Evolutionary conservation across 331 rosid species (phyloP).

Genomic region (Rosa hybrid): DNA sequence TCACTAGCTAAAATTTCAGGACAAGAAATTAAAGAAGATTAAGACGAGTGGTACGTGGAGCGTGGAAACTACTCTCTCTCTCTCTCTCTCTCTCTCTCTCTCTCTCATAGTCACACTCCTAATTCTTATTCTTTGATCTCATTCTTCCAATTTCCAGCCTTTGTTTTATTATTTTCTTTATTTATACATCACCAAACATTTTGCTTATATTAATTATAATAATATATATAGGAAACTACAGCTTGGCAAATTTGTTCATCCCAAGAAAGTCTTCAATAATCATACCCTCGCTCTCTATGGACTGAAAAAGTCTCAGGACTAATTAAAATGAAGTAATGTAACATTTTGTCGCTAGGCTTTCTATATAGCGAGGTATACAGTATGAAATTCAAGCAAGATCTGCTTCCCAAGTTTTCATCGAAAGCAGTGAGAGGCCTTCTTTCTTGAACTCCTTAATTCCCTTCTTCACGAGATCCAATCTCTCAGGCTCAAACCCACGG

Average conservation of each 20-base stretch:
- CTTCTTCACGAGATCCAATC: constrained; percentile 57
- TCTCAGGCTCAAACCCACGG: constrained; percentile 34
- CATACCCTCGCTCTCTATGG: constrained; percentile 6
- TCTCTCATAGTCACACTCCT: neutral
- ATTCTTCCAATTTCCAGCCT: neutral
- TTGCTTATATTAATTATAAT: neutral
- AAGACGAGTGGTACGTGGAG: neutral
- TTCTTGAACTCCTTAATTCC: constrained; percentile 31
- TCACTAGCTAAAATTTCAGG: constrained; percentile 6
- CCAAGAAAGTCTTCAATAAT: constrained; percentile 14
- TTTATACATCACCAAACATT: neutral
- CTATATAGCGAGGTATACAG: neutral
- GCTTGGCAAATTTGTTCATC: constrained; percentile 14
- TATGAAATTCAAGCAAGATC: constrained; percentile 44
- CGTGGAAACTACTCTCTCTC: neutral
- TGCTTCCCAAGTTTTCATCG: constrained; percentile 34
- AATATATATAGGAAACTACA: neutral
- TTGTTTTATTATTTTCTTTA: neutral
- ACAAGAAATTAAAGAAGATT: neutral
- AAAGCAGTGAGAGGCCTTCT: constrained; percentile 37
- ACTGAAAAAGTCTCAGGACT: neutral
- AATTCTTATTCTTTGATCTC: constrained; percentile 18
- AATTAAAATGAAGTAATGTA: constrained; percentile 2
- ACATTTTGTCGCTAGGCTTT: constrained; percentile 1
- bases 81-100: neutral